Base-by-base conservation (phyloP, 2,329 filamentous ascomycete genomes). In the Colletotrichum sp. region DNA sequence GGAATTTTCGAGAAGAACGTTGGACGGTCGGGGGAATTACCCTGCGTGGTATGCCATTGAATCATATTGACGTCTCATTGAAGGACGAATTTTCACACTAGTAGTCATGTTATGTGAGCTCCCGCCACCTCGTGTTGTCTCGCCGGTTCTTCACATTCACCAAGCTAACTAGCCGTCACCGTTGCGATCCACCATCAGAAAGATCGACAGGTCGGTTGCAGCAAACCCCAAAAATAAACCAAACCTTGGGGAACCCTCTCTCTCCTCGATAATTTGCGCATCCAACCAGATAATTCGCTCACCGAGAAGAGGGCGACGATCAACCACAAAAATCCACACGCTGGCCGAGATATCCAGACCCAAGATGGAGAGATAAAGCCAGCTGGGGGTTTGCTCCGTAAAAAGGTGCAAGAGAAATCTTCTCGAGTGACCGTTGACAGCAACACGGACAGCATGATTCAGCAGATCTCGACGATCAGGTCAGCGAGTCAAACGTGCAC, bases 401-500 rank as follows among this genome's bases (percentile, higher is more conserved):
- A n/a, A 30, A 28, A 30, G 16, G 15, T 3, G 5, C 15, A 30
- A 60, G 24, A 60, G 6, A 32, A n/a, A 18, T 30, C 30, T 30
- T n/a, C 10, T 52, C 24, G 6, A 10, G 4, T 8, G 61, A 5
- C 24, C 36, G 3, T 48, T 13, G 10, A 0, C n/a, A 48, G 43
- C 43, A 21, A 48, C 43, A 48, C 6, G 43, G 43, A 48, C 43
- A 21, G n/a, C 43, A 66, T 28, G 63, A 52, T 21, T 66, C 63
- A 66, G 39, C 36, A 26, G 36, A 66, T 39, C 36, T 52, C 39
- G 63, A 66, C 65, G 39, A 55, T 67, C 64, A 55, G 39, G 64
- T 67, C 64, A 55, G 7, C 57, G 67, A 63, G 67, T 63, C 67
- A 63, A 63, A 70, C 36, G 67, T 63, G 67, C 67, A 63, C 67